These are phyloP conservation scores for Cryptosporidium ryanae DNA, from an alignment of 169 alveolate genomes.

Conservation along the genomic window DNA sequence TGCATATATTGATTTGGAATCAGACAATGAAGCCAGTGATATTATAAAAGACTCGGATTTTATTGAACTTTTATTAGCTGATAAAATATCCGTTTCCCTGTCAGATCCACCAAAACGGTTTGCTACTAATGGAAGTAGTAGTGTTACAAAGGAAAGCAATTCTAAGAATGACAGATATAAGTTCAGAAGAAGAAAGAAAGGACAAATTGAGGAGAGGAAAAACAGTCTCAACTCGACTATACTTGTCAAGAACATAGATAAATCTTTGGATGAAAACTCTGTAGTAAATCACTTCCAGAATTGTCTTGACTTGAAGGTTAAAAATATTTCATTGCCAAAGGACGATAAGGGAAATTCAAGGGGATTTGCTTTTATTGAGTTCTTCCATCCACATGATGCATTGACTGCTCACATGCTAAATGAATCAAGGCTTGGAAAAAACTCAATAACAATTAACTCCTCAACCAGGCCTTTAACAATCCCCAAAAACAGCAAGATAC, in stretches of 20 bases:
- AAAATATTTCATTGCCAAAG: conserved; percentile 32
- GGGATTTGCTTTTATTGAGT: conserved; percentile 75
- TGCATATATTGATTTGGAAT: conserved; percentile 77
- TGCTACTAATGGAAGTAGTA: too few relatives aligned
- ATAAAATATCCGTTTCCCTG: conserved; percentile 8
- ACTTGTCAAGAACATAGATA: conserved; percentile 51
- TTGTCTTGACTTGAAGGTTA: conserved; percentile 26
- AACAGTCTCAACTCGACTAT: conserved; percentile 3
- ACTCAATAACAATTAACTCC: conserved; percentile 25
- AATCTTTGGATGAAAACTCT: conserved; percentile 23
- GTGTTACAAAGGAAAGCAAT: not conserved
- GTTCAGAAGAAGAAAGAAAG: conserved; percentile 6
- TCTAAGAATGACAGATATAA: not conserved
- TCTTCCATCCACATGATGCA: conserved; percentile 63
- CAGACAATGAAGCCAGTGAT: conserved; percentile 25
- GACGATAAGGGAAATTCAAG: conserved; percentile 70
- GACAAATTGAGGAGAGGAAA: not conserved
- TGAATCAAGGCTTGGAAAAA: conserved; percentile 66
- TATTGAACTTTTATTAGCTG: not conserved
- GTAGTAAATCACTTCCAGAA: conserved; percentile 24
- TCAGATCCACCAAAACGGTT: conserved; percentile 28
- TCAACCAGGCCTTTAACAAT: conserved; percentile 67
- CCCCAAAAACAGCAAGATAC: not conserved
- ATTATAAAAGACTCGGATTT: conserved; percentile 16
- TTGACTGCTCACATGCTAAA: conserved; percentile 75